These are phyloP conservation scores for Colletotrichum karsti DNA, from an alignment of 2,329 filamentous ascomycete genomes.

Conservation along the genomic window DNA sequence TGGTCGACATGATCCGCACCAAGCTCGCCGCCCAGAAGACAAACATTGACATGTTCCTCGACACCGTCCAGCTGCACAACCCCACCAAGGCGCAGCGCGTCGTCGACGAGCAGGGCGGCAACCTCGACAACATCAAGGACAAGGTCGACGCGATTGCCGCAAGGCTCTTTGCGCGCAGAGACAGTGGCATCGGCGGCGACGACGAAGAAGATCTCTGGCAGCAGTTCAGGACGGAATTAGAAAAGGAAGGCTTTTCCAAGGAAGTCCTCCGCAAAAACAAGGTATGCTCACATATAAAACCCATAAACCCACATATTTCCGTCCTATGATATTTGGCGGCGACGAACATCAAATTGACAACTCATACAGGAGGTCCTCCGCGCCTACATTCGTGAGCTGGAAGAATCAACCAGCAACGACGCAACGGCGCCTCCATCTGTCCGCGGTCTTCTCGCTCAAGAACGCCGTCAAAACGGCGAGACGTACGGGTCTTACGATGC, in stretches of 20 bases:
- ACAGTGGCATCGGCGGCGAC: conserved; percentile 46
- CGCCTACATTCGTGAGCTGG: conserved; percentile 69
- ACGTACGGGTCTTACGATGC: conserved; percentile 42
- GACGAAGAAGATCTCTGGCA: conserved; percentile 65
- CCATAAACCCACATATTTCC: not conserved
- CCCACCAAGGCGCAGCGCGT: conserved; percentile 46
- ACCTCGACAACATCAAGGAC: conserved; percentile 64
- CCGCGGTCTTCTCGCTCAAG: conserved; percentile 60
- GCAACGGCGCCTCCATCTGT: conserved; percentile 57
- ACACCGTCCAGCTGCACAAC: conserved; percentile 63
- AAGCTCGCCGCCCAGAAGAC: conserved; percentile 62
- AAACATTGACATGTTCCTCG: conserved; percentile 63
- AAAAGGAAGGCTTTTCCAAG: conserved; percentile 65
- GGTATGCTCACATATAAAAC: conserved; percentile 46
- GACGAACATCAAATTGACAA: conserved; percentile 26
- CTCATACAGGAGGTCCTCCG: conserved; percentile 61
- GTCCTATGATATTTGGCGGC: not conserved
- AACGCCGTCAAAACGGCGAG: conserved; percentile 42
- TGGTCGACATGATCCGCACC: conserved; percentile 50
- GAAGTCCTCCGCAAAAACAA: conserved; percentile 65
- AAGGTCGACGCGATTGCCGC: conserved; percentile 67
- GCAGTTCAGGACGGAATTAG: conserved; percentile 65
- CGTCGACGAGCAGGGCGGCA: conserved; percentile 45
- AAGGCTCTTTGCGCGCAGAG: conserved; percentile 54
- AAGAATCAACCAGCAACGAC: conserved; percentile 54